Percentiles rank a stretch among this genome's conserved stretches.
Conservation (phyloP, 306 rosid species). For the Cajanus cajan region DNA sequence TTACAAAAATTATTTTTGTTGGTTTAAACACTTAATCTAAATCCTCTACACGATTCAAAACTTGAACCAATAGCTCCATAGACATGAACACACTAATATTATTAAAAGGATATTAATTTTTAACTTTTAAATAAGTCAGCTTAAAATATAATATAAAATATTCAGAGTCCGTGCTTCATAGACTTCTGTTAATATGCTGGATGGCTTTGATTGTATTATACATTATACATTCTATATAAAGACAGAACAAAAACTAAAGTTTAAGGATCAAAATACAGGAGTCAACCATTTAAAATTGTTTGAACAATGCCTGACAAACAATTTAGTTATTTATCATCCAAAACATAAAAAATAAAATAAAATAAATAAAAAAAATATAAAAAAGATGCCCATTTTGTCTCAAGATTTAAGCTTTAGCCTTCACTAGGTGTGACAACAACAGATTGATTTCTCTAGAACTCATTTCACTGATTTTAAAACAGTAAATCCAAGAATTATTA, state of each 20-base stretch:
- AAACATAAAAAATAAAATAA: background rate
- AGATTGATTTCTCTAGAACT: background rate
- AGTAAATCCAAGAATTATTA: conserved; percentile 15
- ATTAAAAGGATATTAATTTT: too few species aligned
- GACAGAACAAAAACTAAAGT: background rate
- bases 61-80: too few species aligned
- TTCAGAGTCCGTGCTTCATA: too few species aligned
- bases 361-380: too few species aligned
- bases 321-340: background rate
- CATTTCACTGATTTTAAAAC: conserved; percentile 4
- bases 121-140: too few species aligned
- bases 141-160: too few species aligned
- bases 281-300: background rate
- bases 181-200: background rate
- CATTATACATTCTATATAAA: background rate
- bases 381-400: background rate
- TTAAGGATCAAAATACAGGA: background rate
- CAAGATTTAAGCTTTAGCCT: background rate
- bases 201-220: background rate
- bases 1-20: too few species aligned
- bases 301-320: background rate
- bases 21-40: too few species aligned
- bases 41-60: too few species aligned
- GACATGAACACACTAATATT: too few species aligned
- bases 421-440: conserved; percentile 1